A percentile compares a stretch with the other conserved stretches of the same genome.
Conservation (phyloP, 805 yeast species). For the Candida nitratophila region DNA sequence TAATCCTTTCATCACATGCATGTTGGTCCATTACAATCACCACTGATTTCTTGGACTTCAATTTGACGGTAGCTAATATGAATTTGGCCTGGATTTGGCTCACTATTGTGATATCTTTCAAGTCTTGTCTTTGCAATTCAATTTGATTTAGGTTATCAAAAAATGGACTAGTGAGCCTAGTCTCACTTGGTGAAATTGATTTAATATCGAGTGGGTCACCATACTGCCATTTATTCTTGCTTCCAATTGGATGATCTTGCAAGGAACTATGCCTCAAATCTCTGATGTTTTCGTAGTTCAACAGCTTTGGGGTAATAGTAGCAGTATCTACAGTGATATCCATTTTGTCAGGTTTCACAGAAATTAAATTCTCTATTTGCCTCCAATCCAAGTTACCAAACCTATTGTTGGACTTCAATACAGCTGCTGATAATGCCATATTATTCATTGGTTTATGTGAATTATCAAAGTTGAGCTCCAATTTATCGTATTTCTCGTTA, state of each 20-base stretch:
- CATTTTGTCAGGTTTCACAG: not conserved
- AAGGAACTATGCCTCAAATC: not conserved
- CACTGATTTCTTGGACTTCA: not conserved
- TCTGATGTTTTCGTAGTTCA: not conserved
- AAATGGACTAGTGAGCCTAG: conserved; percentile 2
- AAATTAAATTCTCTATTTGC: too few relatives aligned
- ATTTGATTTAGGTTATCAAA: conserved; percentile 3
- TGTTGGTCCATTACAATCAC: conserved; percentile 66
- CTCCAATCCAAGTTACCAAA: not conserved
- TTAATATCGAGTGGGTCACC: not conserved
- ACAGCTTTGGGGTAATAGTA: not conserved
- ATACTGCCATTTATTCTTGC: too few relatives aligned
- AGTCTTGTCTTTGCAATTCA: conserved; percentile 13
- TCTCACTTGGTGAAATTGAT: not conserved
- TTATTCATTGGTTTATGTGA: too few relatives aligned
- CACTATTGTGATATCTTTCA: conserved; percentile 28
- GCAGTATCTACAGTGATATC: too few relatives aligned
- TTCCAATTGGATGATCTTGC: too few relatives aligned
- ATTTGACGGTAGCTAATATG: conserved; percentile 35
- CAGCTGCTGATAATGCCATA: not conserved
- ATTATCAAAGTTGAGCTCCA: too few relatives aligned
- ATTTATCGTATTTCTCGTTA: too few relatives aligned
- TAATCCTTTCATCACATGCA: conserved; percentile 74
- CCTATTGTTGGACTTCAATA: not conserved
- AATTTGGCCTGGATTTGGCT: conserved; percentile 62